A percentile compares a stretch with the other conserved stretches of the same genome.
These are phyloP conservation scores for Calcarisporium arbuscula DNA, from an alignment of 2,329 filamentous ascomycete species.

Conservation along the genomic window DNA sequence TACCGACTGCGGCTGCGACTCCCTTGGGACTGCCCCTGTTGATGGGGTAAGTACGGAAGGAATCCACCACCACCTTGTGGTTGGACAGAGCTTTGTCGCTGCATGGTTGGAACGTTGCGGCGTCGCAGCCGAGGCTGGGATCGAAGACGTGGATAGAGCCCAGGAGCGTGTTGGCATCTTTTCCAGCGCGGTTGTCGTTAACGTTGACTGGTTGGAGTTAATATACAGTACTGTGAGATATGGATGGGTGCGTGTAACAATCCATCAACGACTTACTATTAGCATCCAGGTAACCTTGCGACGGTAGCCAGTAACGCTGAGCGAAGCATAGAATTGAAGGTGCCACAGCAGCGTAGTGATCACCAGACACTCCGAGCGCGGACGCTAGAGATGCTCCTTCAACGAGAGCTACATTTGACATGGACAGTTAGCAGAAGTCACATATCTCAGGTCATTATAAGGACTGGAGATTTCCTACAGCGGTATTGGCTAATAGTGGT, in stretches of 20 bases:
- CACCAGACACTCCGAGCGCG: slow-evolving; percentile 54
- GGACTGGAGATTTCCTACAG: slow-evolving; percentile 28
- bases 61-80: slow-evolving; percentile 68
- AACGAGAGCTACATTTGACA: slow-evolving; percentile 40
- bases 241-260: neutral
- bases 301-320: slow-evolving; percentile 64
- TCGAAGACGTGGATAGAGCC: slow-evolving; percentile 65
- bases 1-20: slow-evolving; percentile 54
- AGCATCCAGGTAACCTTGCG: slow-evolving; percentile 55
- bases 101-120: slow-evolving; percentile 72
- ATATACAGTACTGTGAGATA: neutral
- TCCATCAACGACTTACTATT: slow-evolving; percentile 44
- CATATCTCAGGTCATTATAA: no score
- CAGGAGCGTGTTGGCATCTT: slow-evolving; percentile 66
- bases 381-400: slow-evolving; percentile 62
- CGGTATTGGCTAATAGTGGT: slow-evolving; percentile 65
- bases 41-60: slow-evolving; percentile 67
- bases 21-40: slow-evolving; percentile 59
- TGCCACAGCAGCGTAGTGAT: slow-evolving; percentile 56
- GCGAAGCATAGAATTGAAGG: slow-evolving; percentile 68
- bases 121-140: slow-evolving; percentile 57
- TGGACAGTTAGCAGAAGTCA: slow-evolving; percentile 1
- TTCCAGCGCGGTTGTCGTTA: slow-evolving; percentile 57
- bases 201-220: slow-evolving; percentile 38
- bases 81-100: slow-evolving; percentile 64